Conservation (phyloP, 768 basidiomycete species). For the Chalciporus chontae region DNA sequence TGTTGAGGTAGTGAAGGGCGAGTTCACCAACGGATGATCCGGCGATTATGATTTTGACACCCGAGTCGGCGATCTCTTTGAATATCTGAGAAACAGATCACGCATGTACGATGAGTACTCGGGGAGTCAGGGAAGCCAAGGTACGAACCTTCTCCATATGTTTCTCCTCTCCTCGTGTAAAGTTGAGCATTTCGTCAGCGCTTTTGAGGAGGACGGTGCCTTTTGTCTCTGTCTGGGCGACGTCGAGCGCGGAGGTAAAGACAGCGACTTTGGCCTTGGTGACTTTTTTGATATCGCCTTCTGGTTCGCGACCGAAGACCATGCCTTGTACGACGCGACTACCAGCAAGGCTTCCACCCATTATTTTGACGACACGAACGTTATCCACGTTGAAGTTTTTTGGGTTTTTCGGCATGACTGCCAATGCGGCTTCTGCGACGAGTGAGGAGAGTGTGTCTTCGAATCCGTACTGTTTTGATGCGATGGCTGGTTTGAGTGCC, state of each 20-base stretch:
- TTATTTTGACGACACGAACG: constrained; percentile 96
- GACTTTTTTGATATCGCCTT: constrained; percentile 83
- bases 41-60: constrained; percentile 90
- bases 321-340: constrained; percentile 94
- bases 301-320: constrained; percentile 96
- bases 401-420: constrained; percentile 85
- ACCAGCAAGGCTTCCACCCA: constrained; percentile 84
- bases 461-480: constrained; percentile 95
- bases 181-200: constrained; percentile 96
- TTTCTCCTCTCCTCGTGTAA: constrained; percentile 93
- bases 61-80: constrained; percentile 95
- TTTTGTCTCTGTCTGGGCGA: constrained; percentile 97
- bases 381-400: constrained; percentile 98
- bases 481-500: constrained; percentile 88
- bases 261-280: constrained; percentile 90
- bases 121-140: not conserved
- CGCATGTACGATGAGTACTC: not conserved
- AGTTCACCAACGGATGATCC: constrained; percentile 94
- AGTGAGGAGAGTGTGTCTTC: constrained; percentile 79
- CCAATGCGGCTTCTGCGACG: constrained; percentile 89
- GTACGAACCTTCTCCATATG: constrained; percentile 79
- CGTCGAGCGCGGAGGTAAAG: constrained; percentile 89
- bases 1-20: constrained; percentile 94
- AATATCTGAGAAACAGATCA: no score
- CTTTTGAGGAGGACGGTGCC: constrained; percentile 95